These are phyloP conservation scores for Termitomyces sp. DNA, from an alignment of 768 basidiomycete species.

Conservation along the genomic window DNA sequence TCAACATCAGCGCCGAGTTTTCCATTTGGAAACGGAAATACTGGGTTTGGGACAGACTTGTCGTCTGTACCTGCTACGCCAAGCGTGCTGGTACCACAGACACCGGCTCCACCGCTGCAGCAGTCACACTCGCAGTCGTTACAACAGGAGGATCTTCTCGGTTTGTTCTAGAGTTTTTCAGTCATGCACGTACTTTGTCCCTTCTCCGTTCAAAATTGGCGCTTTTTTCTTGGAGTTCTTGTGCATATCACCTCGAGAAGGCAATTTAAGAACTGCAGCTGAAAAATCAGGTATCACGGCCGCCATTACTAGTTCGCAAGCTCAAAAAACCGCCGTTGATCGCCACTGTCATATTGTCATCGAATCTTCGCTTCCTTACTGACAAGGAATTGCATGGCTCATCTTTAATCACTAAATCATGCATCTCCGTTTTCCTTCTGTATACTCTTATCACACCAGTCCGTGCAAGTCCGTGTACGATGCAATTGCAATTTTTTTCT, in stretches of 20 bases:
- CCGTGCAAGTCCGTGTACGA: neutral
- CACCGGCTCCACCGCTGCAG: conserved; percentile 14
- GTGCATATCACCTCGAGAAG: neutral
- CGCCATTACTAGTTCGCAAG: neutral
- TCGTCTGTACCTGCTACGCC: conserved; percentile 24
- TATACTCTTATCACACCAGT: neutral
- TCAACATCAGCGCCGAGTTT: conserved; percentile 16
- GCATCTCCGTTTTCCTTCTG: neutral
- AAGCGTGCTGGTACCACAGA: conserved; percentile 13
- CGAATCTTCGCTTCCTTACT: neutral
- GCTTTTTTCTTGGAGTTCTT: neutral
- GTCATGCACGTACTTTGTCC: neutral
- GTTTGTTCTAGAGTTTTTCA: conserved; percentile 36
- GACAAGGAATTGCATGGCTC: neutral
- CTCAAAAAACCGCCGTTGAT: neutral
- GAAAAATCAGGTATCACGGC: neutral
- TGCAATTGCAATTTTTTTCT: neutral
- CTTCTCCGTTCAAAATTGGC: neutral
- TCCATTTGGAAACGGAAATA: conserved; percentile 16
- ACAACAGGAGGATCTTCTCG: conserved; percentile 44
- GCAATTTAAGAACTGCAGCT: neutral
- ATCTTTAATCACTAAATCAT: neutral
- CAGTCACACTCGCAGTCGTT: conserved; percentile 24
- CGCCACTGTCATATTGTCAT: neutral
- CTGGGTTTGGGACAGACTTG: conserved; percentile 18